Percentiles rank a stretch among this genome's conserved stretches.
phyloP scores from a whole-genome alignment of 768 basidiomycete genomes.

The Xerocomellus intermedius region DNA sequence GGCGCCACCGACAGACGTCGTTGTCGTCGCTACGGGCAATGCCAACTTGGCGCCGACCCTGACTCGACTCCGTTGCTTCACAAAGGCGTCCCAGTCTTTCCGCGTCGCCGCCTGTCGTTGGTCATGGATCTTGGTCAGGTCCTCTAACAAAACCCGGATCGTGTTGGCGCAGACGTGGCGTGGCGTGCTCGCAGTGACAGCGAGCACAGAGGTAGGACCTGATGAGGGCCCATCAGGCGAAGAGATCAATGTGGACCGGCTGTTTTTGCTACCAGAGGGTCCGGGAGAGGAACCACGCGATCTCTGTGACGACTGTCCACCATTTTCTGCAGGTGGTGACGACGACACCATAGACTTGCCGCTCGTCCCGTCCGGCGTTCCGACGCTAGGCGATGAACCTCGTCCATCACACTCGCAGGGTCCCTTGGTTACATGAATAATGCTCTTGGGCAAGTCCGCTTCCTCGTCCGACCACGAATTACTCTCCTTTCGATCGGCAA shows the following conservation, averaged over 20 bases:
- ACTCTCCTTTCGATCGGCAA: conserved; percentile 78
- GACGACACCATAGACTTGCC: conserved; percentile 11
- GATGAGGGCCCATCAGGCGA: conserved; percentile 19
- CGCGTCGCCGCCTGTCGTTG: conserved; percentile 63
- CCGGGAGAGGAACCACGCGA: conserved; percentile 43
- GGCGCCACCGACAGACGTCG: conserved; percentile 41
- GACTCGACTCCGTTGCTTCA: conserved; percentile 62
- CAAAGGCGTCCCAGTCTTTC: conserved; percentile 87
- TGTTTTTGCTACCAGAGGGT: conserved; percentile 46
- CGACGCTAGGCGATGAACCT: conserved; percentile 3
- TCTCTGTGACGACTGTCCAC: conserved; percentile 26
- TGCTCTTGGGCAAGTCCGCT: conserved; percentile 35
- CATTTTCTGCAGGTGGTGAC: conserved; percentile 19
- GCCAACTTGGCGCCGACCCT: conserved; percentile 30
- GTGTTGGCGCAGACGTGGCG: conserved; percentile 75
- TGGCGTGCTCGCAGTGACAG: conserved; percentile 60
- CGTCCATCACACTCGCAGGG: conserved; percentile 42
- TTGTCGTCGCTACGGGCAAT: conserved; percentile 13
- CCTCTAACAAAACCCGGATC: conserved; percentile 67
- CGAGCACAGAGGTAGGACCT: conserved; percentile 50
- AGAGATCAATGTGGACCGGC: conserved; percentile 42
- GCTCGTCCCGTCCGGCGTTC: conserved; percentile 10
- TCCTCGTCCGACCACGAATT: conserved; percentile 76
- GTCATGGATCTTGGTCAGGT: conserved; percentile 83
- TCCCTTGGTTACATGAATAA: conserved; percentile 40